phyloP scores from a whole-genome alignment of 257 asterid species.

The Leonotis leonurus region DNA sequence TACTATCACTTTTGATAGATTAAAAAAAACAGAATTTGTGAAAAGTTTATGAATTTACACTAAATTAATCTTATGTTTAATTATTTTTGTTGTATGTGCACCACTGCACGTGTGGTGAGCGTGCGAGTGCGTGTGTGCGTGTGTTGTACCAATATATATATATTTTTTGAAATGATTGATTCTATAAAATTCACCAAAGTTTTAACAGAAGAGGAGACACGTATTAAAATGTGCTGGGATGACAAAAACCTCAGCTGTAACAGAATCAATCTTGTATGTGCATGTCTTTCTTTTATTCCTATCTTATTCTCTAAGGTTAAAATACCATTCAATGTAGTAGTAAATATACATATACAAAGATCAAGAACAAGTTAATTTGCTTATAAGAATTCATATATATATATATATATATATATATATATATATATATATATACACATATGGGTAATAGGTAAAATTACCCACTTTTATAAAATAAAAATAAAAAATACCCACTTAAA shows the following conservation, averaged over 20 bases:
- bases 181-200: slow-evolving; percentile 2
- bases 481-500: no score
- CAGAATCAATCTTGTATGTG: slow-evolving; percentile 11
- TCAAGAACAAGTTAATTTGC: no score
- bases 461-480: no score
- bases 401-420: no score
- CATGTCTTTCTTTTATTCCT: neutral
- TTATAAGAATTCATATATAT: no score
- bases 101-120: neutral
- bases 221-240: slow-evolving; percentile 10
- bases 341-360: neutral
- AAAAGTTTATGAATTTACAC: no score
- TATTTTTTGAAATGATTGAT: slow-evolving; percentile 17
- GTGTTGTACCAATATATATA: no score
- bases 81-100: no score
- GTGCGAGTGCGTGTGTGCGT: neutral
- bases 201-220: neutral
- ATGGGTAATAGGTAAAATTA: no score
- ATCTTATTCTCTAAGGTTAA: neutral
- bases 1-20: no score
- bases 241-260: slow-evolving; percentile 16
- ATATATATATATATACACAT: no score
- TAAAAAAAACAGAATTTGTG: no score
- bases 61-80: neutral
- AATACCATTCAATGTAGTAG: neutral